Percentiles rank a stretch among this genome's conserved stretches.
These are phyloP conservation scores for Bruguiera parviflora DNA, from an alignment of 345 rosid species.

Conservation along the genomic window DNA sequence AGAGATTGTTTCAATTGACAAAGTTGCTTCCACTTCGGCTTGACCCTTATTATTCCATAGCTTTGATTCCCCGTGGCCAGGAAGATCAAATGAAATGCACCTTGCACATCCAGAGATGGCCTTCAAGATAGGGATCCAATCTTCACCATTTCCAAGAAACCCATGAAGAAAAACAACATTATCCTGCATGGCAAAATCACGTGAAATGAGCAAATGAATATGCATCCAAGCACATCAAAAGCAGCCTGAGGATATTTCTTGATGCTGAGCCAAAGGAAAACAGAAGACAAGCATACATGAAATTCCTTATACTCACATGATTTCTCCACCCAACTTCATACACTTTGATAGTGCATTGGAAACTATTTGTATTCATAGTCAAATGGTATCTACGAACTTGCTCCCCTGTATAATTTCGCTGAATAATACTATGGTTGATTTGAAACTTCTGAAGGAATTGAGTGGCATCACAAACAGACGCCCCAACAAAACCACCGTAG, in stretches of 20 bases:
- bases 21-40: conserved; percentile 26
- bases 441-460: conserved; percentile 50
- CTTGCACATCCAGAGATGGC: conserved; percentile 65
- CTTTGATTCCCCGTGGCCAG: conserved; percentile 81
- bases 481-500: conserved; percentile 56
- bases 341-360: conserved; percentile 47
- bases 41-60: conserved; percentile 24
- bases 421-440: conserved; percentile 46
- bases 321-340: conserved; percentile 46
- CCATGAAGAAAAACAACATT: conserved; percentile 77
- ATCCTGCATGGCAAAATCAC: conserved; percentile 40
- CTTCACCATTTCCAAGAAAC: conserved; percentile 86
- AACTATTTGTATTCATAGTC: conserved; percentile 44
- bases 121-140: conserved; percentile 86
- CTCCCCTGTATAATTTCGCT: conserved; percentile 35
- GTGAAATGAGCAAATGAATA: background rate
- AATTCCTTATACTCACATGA: conserved; percentile 40
- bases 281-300: background rate
- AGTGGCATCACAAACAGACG: conserved; percentile 49
- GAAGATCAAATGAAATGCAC: conserved; percentile 85
- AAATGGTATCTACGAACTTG: conserved; percentile 45
- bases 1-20: conserved; percentile 59
- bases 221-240: conserved; percentile 2
- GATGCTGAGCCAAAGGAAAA: background rate
- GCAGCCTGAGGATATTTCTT: background rate